Base-by-base conservation (phyloP, 306 rosid genomes). In the Dicorynia guianensis region DNA sequence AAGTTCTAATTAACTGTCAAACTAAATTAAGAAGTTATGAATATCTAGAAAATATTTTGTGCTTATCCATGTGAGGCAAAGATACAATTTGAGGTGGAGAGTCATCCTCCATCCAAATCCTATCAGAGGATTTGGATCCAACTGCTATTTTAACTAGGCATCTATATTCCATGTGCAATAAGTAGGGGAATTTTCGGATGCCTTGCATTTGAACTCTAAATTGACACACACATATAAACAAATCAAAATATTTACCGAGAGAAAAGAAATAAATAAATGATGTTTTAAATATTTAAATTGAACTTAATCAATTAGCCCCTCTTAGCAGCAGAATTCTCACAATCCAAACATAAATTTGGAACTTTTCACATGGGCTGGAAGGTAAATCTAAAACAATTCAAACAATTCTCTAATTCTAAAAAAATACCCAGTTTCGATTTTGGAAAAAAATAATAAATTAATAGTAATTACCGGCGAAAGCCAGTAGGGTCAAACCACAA, bases 321-420 rank as follows among this genome's bases (percentile, higher is more conserved):
- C 12, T 12, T 43, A 30, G 33, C 67, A 46, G 52, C 39, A 38
- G 69, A 9, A 43, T 71, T 42, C 58, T 39, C 53, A 67, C 11
- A 61, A 80, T 68, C 25, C 44, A 62, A 35, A 48, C 61, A 72
- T 1, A 76, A 73, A 56, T 40, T 14, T 36, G 30, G 19, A 66
- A 10, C 11, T 25, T 49, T 73, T 8, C 80, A 62, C 71, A 54
- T 69, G 83, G 57, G 57, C 42, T 72, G 38, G 40, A 48, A 68
- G 17, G 61, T 40, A 68, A 71, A 67, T 73, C 62, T 19, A 25
- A 47, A 77, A 55, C 15, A 6, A 42, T 43, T 53, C 17, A 69
- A 68, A 54, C 48, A 69, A 78, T 54, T 62, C 30, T 25, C 30
- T 25, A 25, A 1, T 25, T 77, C 15, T 58, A 30, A 38, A 30